Conservation (phyloP, 2,329 filamentous ascomycete species). For the Pseudodiploospora longispora region DNA sequence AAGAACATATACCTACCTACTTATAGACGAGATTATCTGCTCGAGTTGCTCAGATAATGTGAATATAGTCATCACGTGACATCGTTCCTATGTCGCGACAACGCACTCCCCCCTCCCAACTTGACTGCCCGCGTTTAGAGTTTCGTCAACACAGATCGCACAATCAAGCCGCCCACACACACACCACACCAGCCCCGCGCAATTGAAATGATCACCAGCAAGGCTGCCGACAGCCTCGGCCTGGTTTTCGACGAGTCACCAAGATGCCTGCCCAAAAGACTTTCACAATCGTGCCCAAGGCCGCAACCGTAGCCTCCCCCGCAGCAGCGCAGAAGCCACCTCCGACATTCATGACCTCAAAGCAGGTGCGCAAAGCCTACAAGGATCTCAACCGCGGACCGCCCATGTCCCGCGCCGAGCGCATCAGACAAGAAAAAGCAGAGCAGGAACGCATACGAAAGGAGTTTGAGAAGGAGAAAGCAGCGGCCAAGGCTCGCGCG, state of each 20-base stretch:
- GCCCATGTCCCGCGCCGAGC: conserved; percentile 33
- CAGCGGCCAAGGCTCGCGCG: conserved; percentile 38
- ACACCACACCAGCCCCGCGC: too few relatives aligned
- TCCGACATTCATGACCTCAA: conserved; percentile 29
- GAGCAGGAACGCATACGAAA: conserved; percentile 49
- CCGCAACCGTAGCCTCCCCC: conserved; percentile 13
- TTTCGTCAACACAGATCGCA: too few relatives aligned
- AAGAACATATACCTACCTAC: too few relatives aligned
- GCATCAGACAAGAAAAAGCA: conserved; percentile 29
- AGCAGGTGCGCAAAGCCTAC: conserved; percentile 32
- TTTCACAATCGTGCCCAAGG: conserved; percentile 35
- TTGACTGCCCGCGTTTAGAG: too few relatives aligned
- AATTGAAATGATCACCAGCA: too few relatives aligned
- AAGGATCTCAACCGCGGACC: conserved; percentile 25
- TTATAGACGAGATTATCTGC: neutral
- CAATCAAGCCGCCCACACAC: too few relatives aligned
- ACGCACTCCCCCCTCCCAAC: neutral
- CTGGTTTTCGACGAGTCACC: neutral
- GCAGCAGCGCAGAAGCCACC: conserved; percentile 9
- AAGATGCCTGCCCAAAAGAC: conserved; percentile 34
- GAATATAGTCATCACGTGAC: conserved; percentile 9
- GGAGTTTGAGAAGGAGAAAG: conserved; percentile 42
- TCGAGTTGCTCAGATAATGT: neutral
- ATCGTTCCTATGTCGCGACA: conserved; percentile 11
- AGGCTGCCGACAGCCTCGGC: too few relatives aligned